A percentile compares a stretch with the other conserved stretches of the same genome.
Evolutionary conservation across 352 stramenopile genomes (phyloP).

Genomic region (Phytophthora hybrid): DNA sequence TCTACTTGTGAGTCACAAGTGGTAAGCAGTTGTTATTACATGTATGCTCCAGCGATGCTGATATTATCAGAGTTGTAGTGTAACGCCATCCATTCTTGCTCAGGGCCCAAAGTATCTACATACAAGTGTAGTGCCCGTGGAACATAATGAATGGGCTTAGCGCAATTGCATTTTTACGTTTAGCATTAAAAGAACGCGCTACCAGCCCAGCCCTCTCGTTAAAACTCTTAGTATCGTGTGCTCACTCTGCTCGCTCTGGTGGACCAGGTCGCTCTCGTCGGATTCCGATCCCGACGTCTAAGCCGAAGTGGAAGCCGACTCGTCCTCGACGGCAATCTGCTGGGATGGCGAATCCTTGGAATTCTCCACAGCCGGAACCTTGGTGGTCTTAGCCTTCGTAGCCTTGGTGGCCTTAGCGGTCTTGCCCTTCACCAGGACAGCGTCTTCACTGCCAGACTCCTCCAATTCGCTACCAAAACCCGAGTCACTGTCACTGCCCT

Average conservation of each 20-base stretch:
- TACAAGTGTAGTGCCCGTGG: too few relatives aligned
- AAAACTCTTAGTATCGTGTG: too few relatives aligned
- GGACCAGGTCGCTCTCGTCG: neutral
- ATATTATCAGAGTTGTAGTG: too few relatives aligned
- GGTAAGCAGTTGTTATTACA: too few relatives aligned
- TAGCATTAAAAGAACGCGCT: too few relatives aligned
- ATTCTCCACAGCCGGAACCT: neutral
- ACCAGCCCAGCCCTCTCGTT: too few relatives aligned
- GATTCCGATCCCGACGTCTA: conserved; percentile 7
- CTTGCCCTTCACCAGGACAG: conserved; percentile 11
- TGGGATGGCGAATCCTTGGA: neutral
- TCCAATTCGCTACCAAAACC: neutral
- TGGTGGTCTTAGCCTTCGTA: neutral
- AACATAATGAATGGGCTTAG: too few relatives aligned
- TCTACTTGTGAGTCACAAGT: too few relatives aligned
- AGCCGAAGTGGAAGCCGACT: conserved; percentile 3
- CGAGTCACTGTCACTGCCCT: neutral
- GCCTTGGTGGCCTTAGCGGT: conserved; percentile 5
- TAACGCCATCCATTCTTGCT: too few relatives aligned
- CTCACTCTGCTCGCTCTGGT: neutral
- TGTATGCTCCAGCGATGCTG: too few relatives aligned
- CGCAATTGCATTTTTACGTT: too few relatives aligned
- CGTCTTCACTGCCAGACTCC: conserved; percentile 14
- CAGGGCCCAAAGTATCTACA: too few relatives aligned
- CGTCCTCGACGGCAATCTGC: neutral